Evolutionary conservation across 495 filamentous ascomycete genomes (phyloP).

Genomic region (Zalerion maritima): DNA sequence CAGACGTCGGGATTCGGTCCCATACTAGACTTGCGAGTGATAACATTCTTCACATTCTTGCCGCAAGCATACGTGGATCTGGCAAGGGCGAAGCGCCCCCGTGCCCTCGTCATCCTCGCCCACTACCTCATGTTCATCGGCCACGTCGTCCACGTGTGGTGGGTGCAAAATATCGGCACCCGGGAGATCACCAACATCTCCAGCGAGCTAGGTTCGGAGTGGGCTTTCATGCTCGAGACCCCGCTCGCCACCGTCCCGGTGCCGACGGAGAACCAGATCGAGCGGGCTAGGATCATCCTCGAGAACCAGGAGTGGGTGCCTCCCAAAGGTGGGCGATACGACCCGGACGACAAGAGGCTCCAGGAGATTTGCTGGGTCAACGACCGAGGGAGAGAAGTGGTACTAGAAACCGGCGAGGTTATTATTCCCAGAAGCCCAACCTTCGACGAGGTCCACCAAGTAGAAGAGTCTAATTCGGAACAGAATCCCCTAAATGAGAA

Average conservation of each 20-base stretch:
- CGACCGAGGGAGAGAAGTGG: no score
- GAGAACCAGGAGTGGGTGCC: constrained; percentile 21
- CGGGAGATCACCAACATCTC: constrained; percentile 25
- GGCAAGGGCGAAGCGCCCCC: constrained; percentile 33
- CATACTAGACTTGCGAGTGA: constrained; percentile 23
- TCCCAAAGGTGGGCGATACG: constrained; percentile 8
- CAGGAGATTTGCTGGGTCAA: no score
- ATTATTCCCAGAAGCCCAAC: neutral
- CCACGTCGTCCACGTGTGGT: constrained; percentile 27
- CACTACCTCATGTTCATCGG: constrained; percentile 27
- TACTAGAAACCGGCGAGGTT: constrained; percentile 8
- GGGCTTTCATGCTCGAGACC: constrained; percentile 21
- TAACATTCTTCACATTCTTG: constrained; percentile 31
- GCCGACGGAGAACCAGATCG: constrained; percentile 5
- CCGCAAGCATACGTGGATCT: constrained; percentile 35
- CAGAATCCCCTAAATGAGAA: constrained; percentile 7
- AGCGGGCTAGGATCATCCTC: constrained; percentile 20
- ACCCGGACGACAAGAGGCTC: no score
- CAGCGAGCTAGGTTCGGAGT: constrained; percentile 19
- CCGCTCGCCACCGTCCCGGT: constrained; percentile 16
- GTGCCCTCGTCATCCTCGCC: constrained; percentile 37
- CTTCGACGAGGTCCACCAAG: neutral
- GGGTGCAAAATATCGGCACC: constrained; percentile 25
- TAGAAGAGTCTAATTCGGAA: constrained; percentile 8
- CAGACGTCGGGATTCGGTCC: constrained; percentile 18